Conservation (phyloP, 2,329 filamentous ascomycete species). For the Colletotrichum karsti region DNA sequence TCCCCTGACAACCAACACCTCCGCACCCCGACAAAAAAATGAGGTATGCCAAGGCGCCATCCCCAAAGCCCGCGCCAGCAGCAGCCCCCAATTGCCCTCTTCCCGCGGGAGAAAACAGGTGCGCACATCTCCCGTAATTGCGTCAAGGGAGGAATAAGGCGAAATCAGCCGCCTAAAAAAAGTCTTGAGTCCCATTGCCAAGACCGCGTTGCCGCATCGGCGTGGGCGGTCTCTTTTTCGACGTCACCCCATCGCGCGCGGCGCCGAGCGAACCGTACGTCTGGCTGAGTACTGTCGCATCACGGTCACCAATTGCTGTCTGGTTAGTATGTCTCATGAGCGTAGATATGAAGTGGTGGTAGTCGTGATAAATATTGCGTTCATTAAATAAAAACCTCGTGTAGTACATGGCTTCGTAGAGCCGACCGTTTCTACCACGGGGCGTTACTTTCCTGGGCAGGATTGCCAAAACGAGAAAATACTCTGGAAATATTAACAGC, state of each 20-base stretch:
- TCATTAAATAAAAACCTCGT: neutral
- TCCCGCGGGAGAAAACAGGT: neutral
- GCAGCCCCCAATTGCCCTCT: neutral
- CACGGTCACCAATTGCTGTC: too few relatives aligned
- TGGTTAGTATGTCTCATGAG: too few relatives aligned
- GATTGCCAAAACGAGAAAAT: neutral
- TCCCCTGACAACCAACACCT: neutral
- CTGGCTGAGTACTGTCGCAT: too few relatives aligned
- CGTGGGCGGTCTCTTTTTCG: neutral
- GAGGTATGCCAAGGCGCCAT: neutral
- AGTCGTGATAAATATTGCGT: neutral
- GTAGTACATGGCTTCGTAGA: neutral
- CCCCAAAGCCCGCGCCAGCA: too few relatives aligned
- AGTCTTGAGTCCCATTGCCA: neutral
- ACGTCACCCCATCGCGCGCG: neutral
- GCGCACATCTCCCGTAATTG: conserved; percentile 4
- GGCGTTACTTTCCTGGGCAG: neutral
- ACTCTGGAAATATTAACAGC: neutral
- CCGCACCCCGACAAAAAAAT: neutral
- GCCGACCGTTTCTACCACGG: too few relatives aligned
- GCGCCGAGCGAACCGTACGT: neutral
- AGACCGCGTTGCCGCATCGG: neutral
- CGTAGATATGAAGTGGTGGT: too few relatives aligned
- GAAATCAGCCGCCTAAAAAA: neutral
- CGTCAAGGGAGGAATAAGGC: neutral